phyloP scores from a whole-genome alignment of 352 stramenopile genomes.

The Pythium utonaiense region DNA sequence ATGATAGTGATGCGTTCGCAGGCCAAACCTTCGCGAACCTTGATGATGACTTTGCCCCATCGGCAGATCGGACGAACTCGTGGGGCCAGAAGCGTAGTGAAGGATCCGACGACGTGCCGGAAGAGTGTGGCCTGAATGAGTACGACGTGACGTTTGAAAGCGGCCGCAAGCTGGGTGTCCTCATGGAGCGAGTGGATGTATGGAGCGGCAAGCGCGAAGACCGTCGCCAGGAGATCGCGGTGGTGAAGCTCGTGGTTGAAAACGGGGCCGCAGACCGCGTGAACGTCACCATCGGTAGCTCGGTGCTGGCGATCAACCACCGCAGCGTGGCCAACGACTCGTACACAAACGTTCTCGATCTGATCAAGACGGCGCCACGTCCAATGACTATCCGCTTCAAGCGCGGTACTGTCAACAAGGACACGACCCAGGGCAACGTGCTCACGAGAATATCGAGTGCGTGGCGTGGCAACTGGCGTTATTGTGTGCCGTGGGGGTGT shows the following conservation, averaged over 20 bases:
- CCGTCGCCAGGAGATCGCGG: constrained; percentile 53
- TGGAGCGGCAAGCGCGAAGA: constrained; percentile 49
- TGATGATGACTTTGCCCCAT: constrained; percentile 43
- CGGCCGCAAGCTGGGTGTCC: constrained; percentile 71
- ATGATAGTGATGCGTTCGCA: constrained; percentile 58
- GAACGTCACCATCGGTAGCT: constrained; percentile 60
- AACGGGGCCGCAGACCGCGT: constrained; percentile 70
- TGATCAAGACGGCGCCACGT: constrained; percentile 75
- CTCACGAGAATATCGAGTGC: constrained; percentile 82
- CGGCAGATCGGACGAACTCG: constrained; percentile 10
- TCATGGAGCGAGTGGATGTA: constrained; percentile 78
- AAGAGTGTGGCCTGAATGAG: constrained; percentile 45
- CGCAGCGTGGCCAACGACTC: constrained; percentile 49
- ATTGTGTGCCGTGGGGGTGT: not conserved
- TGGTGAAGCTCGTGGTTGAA: constrained; percentile 81
- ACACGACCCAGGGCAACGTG: constrained; percentile 62
- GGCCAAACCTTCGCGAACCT: constrained; percentile 58
- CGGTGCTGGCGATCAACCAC: constrained; percentile 69
- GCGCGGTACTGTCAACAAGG: constrained; percentile 56
- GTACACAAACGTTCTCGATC: constrained; percentile 63
- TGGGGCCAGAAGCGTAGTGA: constrained; percentile 13
- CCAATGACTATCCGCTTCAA: constrained; percentile 75
- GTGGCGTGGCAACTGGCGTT: too few relatives aligned
- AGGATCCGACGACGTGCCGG: constrained; percentile 12
- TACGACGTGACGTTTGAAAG: constrained; percentile 79